Percentiles rank a stretch among this genome's conserved stretches.
These are phyloP conservation scores for Hebeloma cylindrosporum DNA, from an alignment of 768 basidiomycete species.

Conservation along the genomic window DNA sequence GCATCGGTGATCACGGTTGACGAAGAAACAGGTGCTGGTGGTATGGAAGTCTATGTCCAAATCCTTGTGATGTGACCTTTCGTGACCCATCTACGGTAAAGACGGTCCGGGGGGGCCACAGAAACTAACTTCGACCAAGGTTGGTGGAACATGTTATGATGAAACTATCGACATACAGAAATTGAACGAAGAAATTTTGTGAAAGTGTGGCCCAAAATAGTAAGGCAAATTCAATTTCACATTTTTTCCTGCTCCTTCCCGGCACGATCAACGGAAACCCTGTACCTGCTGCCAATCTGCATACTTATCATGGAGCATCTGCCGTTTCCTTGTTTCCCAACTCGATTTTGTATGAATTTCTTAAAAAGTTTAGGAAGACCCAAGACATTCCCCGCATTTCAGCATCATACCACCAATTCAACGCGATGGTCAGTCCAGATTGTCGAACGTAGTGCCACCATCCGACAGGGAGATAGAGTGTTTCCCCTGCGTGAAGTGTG, in stretches of 20 bases:
- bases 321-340: slow-evolving; percentile 38
- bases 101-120: background rate
- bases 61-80: slow-evolving; percentile 21
- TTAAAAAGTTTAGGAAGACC: slow-evolving; percentile 64
- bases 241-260: too few relatives aligned
- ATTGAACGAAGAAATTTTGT: too few relatives aligned
- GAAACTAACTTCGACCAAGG: background rate
- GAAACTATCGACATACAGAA: too few relatives aligned
- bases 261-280: too few relatives aligned
- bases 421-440: slow-evolving; percentile 59
- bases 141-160: too few relatives aligned
- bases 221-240: too few relatives aligned
- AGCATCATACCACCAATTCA: slow-evolving; percentile 92
- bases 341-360: slow-evolving; percentile 42
- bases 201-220: too few relatives aligned
- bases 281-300: too few relatives aligned
- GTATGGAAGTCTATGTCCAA: background rate
- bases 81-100: background rate
- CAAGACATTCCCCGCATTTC: slow-evolving; percentile 71
- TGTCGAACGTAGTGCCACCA: slow-evolving; percentile 96
- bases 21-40: background rate
- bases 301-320: too few relatives aligned
- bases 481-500: slow-evolving; percentile 69
- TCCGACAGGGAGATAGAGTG: slow-evolving; percentile 85
- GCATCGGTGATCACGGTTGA: slow-evolving; percentile 52